Percentiles rank a stretch among this genome's conserved stretches.
Conservation (phyloP, 2,329 filamentous ascomycete genomes). For the Penicillium hesseltinei region DNA sequence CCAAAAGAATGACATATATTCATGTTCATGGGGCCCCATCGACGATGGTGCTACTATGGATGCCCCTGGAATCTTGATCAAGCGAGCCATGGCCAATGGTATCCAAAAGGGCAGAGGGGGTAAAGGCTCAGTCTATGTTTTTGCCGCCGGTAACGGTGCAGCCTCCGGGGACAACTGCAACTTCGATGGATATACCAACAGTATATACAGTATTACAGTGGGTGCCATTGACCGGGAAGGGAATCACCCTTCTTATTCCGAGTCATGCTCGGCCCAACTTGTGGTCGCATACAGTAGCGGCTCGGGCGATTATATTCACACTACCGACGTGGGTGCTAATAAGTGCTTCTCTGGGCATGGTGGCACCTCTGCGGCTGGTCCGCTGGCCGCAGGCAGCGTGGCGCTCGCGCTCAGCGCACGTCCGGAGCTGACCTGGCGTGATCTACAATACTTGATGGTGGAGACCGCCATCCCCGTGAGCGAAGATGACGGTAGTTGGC, state of each 20-base stretch:
- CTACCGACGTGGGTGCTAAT: slow-evolving; percentile 86
- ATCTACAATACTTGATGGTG: slow-evolving; percentile 87
- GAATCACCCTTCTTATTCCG: slow-evolving; percentile 91
- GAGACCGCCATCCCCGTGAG: slow-evolving; percentile 81
- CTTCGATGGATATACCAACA: slow-evolving; percentile 99
- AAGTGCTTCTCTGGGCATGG: slow-evolving; percentile 80
- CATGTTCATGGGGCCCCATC: slow-evolving; percentile 95
- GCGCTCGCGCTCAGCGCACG: slow-evolving; percentile 82
- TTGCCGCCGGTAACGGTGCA: slow-evolving; percentile 93
- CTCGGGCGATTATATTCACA: slow-evolving; percentile 84
- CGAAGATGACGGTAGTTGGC: slow-evolving; percentile 72
- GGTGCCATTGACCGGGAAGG: slow-evolving; percentile 87
- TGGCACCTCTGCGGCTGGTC: slow-evolving; percentile 92
- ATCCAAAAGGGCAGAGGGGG: slow-evolving; percentile 82
- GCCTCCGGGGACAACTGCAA: slow-evolving; percentile 91
- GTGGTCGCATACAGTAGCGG: slow-evolving; percentile 97
- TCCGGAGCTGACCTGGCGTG: slow-evolving; percentile 87
- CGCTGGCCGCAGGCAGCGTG: slow-evolving; percentile 86
- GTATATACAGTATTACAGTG: slow-evolving; percentile 97
- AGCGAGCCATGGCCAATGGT: slow-evolving; percentile 85
- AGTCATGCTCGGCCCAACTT: slow-evolving; percentile 90
- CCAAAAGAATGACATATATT: slow-evolving; percentile 93
- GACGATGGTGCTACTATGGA: slow-evolving; percentile 96
- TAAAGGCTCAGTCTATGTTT: slow-evolving; percentile 89
- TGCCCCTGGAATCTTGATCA: slow-evolving; percentile 82